phyloP scores from a whole-genome alignment of 2,329 filamentous ascomycete species.

The Scedosporium dehoogii region DNA sequence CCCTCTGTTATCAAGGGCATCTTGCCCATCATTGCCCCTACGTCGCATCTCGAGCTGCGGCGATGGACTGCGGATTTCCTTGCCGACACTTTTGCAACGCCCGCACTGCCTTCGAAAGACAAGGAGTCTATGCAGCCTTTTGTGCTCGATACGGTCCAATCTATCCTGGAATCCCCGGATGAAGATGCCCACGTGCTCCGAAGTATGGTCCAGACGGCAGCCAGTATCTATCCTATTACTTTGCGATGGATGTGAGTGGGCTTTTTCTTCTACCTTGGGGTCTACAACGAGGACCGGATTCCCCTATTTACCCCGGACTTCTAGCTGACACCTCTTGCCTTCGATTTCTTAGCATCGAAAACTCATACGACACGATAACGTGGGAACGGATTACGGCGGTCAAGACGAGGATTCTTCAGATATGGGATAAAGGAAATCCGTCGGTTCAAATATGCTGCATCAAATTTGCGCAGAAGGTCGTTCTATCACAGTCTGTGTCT shows the following conservation, averaged over 20 bases:
- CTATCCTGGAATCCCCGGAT: slow-evolving; percentile 58
- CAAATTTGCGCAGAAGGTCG: slow-evolving; percentile 91
- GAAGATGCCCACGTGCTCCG: slow-evolving; percentile 75
- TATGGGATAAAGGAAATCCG: slow-evolving; percentile 73
- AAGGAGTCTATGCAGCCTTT: slow-evolving; percentile 73
- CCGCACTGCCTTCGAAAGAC: slow-evolving; percentile 63
- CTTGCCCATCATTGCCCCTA: slow-evolving; percentile 76
- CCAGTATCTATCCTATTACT: slow-evolving; percentile 86
- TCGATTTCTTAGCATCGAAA: slow-evolving; percentile 59
- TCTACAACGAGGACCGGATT: not conserved
- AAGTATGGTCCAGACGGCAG: slow-evolving; percentile 76
- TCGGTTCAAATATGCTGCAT: slow-evolving; percentile 87
- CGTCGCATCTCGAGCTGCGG: slow-evolving; percentile 68
- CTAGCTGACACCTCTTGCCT: not conserved
- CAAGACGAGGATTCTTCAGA: slow-evolving; percentile 76
- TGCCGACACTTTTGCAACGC: slow-evolving; percentile 89
- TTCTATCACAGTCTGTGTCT: slow-evolving; percentile 83
- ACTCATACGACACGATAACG: slow-evolving; percentile 66
- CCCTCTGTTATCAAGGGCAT: slow-evolving; percentile 86
- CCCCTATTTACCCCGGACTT: not conserved
- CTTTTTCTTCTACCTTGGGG: slow-evolving; percentile 4
- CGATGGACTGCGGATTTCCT: slow-evolving; percentile 96
- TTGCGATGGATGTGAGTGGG: slow-evolving; percentile 86
- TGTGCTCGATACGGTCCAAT: slow-evolving; percentile 68
- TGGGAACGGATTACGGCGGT: slow-evolving; percentile 87